Base-by-base conservation (phyloP, 257 asterid species). In the Nicotiana undulata region DNA sequence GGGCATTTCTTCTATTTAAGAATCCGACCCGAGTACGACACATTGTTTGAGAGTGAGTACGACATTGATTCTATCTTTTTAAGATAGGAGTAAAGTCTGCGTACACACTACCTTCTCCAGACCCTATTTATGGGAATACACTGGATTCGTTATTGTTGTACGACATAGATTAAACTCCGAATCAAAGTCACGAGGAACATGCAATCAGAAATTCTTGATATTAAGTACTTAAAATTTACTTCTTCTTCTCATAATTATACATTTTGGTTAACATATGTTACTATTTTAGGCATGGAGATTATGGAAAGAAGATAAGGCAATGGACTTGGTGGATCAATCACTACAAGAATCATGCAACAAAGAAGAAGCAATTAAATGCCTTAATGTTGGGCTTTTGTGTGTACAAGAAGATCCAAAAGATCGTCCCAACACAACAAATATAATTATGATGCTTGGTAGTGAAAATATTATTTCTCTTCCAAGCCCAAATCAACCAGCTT, bases 351-450 rank as follows among this genome's bases (percentile, higher is more conserved):
- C 58, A 20, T 70, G 58, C 58, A 70, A 37, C 58, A 44, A 70
- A 70, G 77, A 70, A 6, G 77, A 70, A 70, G 34, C 77, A 70
- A 70, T 70, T 40, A 70, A 70, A 22, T 44, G 29, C n/a, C 18
- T 70, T 6, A 70, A 70, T 44, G 24, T 70, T 70, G 77, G 77
- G 20, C 77, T 70, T 70, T 70, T 70, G 18, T 70, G 77, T 22
- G 77, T 70, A 70, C 77, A 70, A 44, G 77, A 70, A 70, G 58
- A 70, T 44, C 77, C 58, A 70, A 70, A 70, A 70, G 77, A 70
- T 20, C 49, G 77, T 4, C 77, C 77, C 20, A 70, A 70, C 26
- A 70, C 77, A 44, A 40, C 77, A 70, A 70, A 44, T 22, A 70
- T 70, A 40, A 40, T 70, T 2, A 70, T 44, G 77, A 70, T 70